phyloP scores from a whole-genome alignment of 2,329 filamentous ascomycete genomes.

The Nemania sp. region DNA sequence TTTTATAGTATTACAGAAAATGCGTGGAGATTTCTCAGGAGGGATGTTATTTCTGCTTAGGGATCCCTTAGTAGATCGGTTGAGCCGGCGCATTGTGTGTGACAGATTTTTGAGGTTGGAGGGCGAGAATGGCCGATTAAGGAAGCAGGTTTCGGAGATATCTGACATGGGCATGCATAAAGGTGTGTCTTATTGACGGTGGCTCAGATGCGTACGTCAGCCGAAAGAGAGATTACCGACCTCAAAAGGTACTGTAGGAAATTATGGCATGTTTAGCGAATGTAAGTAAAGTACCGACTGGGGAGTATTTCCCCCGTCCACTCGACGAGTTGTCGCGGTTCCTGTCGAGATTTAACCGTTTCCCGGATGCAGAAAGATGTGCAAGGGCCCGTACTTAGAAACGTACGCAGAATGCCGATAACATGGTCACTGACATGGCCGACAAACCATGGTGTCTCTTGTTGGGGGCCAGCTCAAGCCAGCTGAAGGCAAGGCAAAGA shows the following conservation, averaged over 20 bases:
- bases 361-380: no score
- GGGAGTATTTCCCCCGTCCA: not conserved
- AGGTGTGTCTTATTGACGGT: conserved; percentile 3
- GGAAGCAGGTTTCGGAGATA: conserved; percentile 1
- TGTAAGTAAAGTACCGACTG: conserved; percentile 2
- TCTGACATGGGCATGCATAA: not conserved
- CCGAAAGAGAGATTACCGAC: conserved; percentile 10
- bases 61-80: not conserved
- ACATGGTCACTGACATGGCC: no score
- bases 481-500: conserved; percentile 39
- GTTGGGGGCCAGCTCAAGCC: conserved; percentile 39
- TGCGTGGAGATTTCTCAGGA: no score
- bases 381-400: no score
- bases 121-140: not conserved
- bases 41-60: no score
- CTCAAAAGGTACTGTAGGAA: not conserved
- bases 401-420: no score
- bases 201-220: conserved; percentile 20
- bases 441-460: no score
- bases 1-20: no score
- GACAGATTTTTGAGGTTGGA: conserved; percentile 15
- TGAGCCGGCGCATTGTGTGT: conserved; percentile 6
- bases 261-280: conserved; percentile 8
- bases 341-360: not conserved
- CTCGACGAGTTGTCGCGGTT: not conserved